Evolutionary conservation across 1,284 basidiomycete genomes (phyloP).

Genomic region (Moesziomyces aphidis): DNA sequence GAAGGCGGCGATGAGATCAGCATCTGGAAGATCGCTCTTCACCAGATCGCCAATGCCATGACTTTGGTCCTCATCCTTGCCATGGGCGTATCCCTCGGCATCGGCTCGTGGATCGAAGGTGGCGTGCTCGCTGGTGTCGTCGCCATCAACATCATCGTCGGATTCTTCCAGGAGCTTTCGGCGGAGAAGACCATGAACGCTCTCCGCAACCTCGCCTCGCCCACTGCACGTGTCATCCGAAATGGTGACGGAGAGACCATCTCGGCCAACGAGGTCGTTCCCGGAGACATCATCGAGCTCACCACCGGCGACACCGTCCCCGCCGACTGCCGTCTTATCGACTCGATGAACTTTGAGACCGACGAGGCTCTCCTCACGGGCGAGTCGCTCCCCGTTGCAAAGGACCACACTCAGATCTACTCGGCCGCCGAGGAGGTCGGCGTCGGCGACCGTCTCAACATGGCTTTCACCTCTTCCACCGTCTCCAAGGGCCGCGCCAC

Average conservation of each 20-base stretch:
- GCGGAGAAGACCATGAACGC: slow-evolving; percentile 75
- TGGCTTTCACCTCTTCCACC: slow-evolving; percentile 75
- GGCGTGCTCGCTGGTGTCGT: slow-evolving; percentile 77
- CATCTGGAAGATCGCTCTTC: slow-evolving; percentile 55
- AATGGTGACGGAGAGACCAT: slow-evolving; percentile 72
- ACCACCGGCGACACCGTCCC: slow-evolving; percentile 64
- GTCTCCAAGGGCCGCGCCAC: slow-evolving; percentile 77
- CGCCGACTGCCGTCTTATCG: slow-evolving; percentile 64
- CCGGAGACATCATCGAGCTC: slow-evolving; percentile 69
- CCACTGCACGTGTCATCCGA: slow-evolving; percentile 75
- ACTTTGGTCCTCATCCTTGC: slow-evolving; percentile 72
- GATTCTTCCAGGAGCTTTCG: slow-evolving; percentile 73
- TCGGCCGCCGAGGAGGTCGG: slow-evolving; percentile 48
- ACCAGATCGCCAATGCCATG: slow-evolving; percentile 67
- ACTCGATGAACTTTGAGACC: slow-evolving; percentile 67
- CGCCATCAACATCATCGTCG: slow-evolving; percentile 71
- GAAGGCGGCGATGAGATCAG: slow-evolving; percentile 61
- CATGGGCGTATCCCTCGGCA: slow-evolving; percentile 75
- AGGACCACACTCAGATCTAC: slow-evolving; percentile 68
- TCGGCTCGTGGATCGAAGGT: slow-evolving; percentile 74
- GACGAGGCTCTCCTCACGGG: slow-evolving; percentile 80
- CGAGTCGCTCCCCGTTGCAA: slow-evolving; percentile 76
- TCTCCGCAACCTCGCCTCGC: slow-evolving; percentile 74
- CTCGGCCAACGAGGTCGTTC: slow-evolving; percentile 75
- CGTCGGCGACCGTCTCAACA: slow-evolving; percentile 74